Base-by-base conservation (phyloP, 108 stramenopile species). In the Discostella pseudostelligera region DNA sequence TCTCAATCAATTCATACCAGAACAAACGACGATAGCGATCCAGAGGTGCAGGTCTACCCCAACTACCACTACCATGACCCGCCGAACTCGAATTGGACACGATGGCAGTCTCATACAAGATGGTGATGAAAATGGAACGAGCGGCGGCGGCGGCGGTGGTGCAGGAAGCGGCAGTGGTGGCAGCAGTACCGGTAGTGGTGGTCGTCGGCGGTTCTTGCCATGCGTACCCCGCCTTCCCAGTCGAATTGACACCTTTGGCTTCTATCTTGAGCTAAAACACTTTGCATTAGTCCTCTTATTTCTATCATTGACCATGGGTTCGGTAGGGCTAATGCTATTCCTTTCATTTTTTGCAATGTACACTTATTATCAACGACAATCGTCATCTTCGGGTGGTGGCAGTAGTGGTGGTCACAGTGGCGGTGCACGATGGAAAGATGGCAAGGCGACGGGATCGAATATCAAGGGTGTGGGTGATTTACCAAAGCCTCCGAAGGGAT, bases 401-500 rank as follows among this genome's bases (percentile, higher is more conserved):
- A n/a, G 43, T 28, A 43, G 67, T 28, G 67, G 67, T 13, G 67
- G 56, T 14, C n/a, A n/a, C n/a, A n/a, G n/a, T n/a, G 56, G 67
- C 0, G 28, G 60, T 2, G 20, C 45, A 4, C 48, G 45, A n/a
- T 76, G 74, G 76, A 77, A 77, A 55, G 68, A 77, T 65, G 76
- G 76, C 28, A 77, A 69, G 54, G 76, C 68, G 17, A 40, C 58
- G 10, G 76, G 76, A 59, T 29, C 61, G 22, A 77, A 77, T 43
- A 77, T 77, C 32, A 77, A 69, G 49, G 76, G 76, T 17, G 68
- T 77, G n/a, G 67, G 67, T 11, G 76, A 77, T 64, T 61, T 77
- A 29, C 76, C 76, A 0, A 77, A 77, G 46, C 64, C 64, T 2
- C 57, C 69, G 59, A 68, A 65, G 19, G 74, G 76, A 69, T 77